These are phyloP conservation scores for Entophlyctis luteolus DNA, from an alignment of 192 early-diverging fungal species.

Conservation along the genomic window DNA sequence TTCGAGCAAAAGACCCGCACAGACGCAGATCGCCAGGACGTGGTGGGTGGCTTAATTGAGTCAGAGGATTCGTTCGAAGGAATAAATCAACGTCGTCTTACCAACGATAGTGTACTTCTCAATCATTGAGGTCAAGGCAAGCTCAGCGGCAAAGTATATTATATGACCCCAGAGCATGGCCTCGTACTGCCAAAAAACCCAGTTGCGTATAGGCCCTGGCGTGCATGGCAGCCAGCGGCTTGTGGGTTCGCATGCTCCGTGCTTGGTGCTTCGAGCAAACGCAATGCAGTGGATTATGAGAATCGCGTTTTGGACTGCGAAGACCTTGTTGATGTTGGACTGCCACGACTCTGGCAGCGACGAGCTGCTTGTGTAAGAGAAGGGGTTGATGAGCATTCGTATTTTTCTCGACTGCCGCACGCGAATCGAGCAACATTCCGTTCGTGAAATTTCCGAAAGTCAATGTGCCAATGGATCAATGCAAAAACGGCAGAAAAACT, in stretches of 20 bases:
- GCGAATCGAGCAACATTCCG: too few species aligned
- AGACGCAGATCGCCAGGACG: neutral
- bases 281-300: neutral
- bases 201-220: neutral
- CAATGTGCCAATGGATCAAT: too few species aligned
- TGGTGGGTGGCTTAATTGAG: neutral
- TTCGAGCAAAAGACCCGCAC: neutral
- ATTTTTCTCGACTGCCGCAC: too few species aligned
- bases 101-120: conserved; percentile 9
- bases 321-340: neutral
- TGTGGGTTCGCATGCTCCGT: neutral
- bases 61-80: too few species aligned
- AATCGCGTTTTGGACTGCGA: neutral
- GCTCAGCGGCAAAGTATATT: conserved; percentile 10
- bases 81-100: neutral
- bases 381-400: too few species aligned
- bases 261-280: neutral
- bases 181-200: conserved; percentile 17
- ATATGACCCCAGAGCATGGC: conserved; percentile 3
- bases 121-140: neutral
- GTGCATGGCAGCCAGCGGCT: neutral
- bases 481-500: too few species aligned
- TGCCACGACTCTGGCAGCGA: neutral
- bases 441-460: too few species aligned
- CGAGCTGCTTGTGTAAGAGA: neutral